Conservation (phyloP, 495 filamentous ascomycete genomes). For the Amorphotheca resinae region DNA sequence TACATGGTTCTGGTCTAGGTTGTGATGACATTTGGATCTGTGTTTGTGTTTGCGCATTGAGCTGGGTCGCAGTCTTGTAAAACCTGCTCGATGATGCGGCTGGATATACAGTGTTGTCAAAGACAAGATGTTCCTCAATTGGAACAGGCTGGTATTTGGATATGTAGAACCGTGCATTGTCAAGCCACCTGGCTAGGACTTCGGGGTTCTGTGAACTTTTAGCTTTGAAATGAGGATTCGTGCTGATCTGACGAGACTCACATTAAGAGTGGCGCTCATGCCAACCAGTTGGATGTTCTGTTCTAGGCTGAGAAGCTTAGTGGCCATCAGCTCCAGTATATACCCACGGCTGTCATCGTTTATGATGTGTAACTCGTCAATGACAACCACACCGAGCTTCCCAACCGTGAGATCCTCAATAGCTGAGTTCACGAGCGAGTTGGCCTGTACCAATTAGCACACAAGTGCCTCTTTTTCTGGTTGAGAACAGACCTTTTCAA, state of each 20-base stretch:
- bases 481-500: constrained; percentile 53
- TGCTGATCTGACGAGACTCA: constrained; percentile 22
- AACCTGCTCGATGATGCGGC: constrained; percentile 47
- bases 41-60: constrained; percentile 30
- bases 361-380: constrained; percentile 78
- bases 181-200: constrained; percentile 56
- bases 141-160: constrained; percentile 65
- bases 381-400: constrained; percentile 52
- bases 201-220: constrained; percentile 44
- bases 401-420: constrained; percentile 61
- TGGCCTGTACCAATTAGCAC: constrained; percentile 43
- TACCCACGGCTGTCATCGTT: constrained; percentile 72
- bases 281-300: constrained; percentile 63
- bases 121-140: constrained; percentile 66
- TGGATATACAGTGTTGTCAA: constrained; percentile 57
- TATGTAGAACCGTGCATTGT: constrained; percentile 53
- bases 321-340: constrained; percentile 66
- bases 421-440: constrained; percentile 61
- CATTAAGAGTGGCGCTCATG: constrained; percentile 73
- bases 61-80: constrained; percentile 46
- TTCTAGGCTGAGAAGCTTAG: constrained; percentile 60
- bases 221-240: background rate
- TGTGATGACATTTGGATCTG: constrained; percentile 25
- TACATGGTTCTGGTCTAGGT: constrained; percentile 25
- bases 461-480: constrained; percentile 5